Evolutionary conservation across 2,329 filamentous ascomycete species (phyloP), one percentile per base, ranked within the genome.

Genomic region (Aspergillus tamarii): DNA sequence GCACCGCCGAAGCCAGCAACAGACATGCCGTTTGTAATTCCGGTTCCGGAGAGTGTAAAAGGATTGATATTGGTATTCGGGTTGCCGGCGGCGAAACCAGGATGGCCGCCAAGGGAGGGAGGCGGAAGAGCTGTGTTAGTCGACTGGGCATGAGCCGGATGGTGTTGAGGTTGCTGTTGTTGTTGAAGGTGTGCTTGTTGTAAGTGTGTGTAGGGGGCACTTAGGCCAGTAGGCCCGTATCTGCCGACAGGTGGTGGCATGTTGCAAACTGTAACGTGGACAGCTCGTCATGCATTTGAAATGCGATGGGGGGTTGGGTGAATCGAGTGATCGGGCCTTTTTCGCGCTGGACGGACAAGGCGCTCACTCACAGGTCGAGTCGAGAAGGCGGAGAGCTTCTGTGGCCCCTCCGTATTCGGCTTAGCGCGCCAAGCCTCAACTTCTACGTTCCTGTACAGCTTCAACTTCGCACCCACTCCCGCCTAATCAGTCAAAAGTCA

Each of bases 11-110:
- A 80, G 84, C 82, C 82, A 62, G 84, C 86, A 66, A 83, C 86
- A 57, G 84, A 85, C 63, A 88, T 81, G 57, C 85, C 85, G 67
- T 91, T 84, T 36, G 77, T 70, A 64, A 81, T 78, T 19, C 79
- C 80, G 52, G 80, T 79, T 32, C 85, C 83, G 3, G 85, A 75
- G 28, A 81, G 65, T 23, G 77, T 83, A 74, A 93, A 93, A 3
- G 89, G 88, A 70, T 88, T 90, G 68, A 91, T 85, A 73, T 87
- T 86, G 57, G 87, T 84, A 76, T 89, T 91, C 64, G 88, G 86
- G 70, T 86, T 88, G 66, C 74, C 78, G 43, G 79, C 73, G 16
- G 88, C 87, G 77, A 95, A 96, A 62, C 84, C 86, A 57, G 91
- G 88, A 75, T 91, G 91, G 64, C 85, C 84, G 67, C 86, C 85